Evolutionary conservation across 345 rosid genomes (phyloP).

Genomic region (Populus simonii): DNA sequence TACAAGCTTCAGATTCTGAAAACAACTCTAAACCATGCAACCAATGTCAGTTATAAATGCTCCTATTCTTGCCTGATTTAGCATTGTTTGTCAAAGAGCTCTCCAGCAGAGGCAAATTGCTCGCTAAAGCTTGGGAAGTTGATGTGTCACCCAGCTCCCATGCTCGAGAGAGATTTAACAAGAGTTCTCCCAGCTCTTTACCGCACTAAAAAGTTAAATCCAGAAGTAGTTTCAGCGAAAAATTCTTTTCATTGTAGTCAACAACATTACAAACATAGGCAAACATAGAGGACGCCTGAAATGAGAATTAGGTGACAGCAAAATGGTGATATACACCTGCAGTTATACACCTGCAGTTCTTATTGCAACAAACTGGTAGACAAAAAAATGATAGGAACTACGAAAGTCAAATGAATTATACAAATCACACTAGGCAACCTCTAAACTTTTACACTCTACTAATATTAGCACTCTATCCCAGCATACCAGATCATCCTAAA

Average conservation of each 20-base stretch:
- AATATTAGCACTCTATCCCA: too few species aligned
- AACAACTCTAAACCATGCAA: constrained; percentile 19
- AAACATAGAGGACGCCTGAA: neutral
- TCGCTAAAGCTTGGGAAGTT: constrained; percentile 52
- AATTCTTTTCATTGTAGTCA: neutral
- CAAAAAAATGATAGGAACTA: too few species aligned
- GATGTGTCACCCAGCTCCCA: constrained; percentile 81
- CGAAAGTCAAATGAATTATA: too few species aligned
- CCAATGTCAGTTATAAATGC: constrained; percentile 20
- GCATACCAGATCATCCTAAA: too few species aligned
- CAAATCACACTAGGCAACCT: too few species aligned
- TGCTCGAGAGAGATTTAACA: constrained; percentile 71
- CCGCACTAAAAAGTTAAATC: constrained; percentile 61
- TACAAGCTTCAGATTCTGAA: constrained; percentile 20
- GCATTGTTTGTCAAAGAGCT: constrained; percentile 45
- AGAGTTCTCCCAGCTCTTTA: constrained; percentile 64
- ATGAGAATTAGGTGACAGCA: neutral
- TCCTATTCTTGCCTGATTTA: constrained; percentile 62
- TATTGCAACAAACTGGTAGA: neutral
- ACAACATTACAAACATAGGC: neutral
- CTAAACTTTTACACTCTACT: too few species aligned
- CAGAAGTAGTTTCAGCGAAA: neutral
- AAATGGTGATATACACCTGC: neutral
- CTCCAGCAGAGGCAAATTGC: constrained; percentile 58
- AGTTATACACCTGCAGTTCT: neutral